Conservation (phyloP, 1,139 yeast species). For the Yamadazyma sp. region DNA sequence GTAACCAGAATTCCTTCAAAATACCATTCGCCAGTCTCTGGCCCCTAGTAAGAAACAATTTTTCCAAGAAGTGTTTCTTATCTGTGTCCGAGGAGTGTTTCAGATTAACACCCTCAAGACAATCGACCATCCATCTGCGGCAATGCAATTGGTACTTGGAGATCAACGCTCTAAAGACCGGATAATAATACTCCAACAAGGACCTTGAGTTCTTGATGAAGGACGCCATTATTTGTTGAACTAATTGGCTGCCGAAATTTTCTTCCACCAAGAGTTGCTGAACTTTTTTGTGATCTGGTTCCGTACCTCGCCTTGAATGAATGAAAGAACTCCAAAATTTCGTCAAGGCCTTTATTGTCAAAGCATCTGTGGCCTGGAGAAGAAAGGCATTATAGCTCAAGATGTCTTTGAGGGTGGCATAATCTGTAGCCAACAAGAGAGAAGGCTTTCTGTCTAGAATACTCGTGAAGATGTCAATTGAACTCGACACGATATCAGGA, state of each 20-base stretch:
- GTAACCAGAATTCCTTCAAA: slow-evolving; percentile 66
- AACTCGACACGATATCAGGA: slow-evolving; percentile 52
- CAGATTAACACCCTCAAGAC: slow-evolving; percentile 20
- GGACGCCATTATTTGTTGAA: slow-evolving; percentile 30
- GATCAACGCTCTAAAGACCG: slow-evolving; percentile 53
- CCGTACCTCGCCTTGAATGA: slow-evolving; percentile 51
- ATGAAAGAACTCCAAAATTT: slow-evolving; percentile 67
- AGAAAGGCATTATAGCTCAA: slow-evolving; percentile 45
- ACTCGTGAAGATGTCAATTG: slow-evolving; percentile 43
- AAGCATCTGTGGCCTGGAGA: slow-evolving; percentile 59
- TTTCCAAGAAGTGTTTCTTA: slow-evolving; percentile 47
- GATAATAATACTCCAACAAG: slow-evolving; percentile 56
- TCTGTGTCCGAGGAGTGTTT: slow-evolving; percentile 24
- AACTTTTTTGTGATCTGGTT: slow-evolving; percentile 43
- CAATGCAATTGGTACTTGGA: slow-evolving; percentile 51
- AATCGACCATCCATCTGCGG: slow-evolving; percentile 49
- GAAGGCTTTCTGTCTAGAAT: slow-evolving; percentile 51
- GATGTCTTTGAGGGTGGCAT: slow-evolving; percentile 33
- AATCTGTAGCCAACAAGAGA: slow-evolving; percentile 14
- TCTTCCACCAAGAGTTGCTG: slow-evolving; percentile 33
- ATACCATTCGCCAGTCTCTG: slow-evolving; percentile 57
- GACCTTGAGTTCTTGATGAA: slow-evolving; percentile 58
- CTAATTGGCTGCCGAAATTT: slow-evolving; percentile 37
- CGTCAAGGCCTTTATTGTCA: slow-evolving; percentile 59
- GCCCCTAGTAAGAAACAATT: slow-evolving; percentile 64